Conservation (phyloP, 1,284 basidiomycete genomes). For the Inonotus hispidus region DNA sequence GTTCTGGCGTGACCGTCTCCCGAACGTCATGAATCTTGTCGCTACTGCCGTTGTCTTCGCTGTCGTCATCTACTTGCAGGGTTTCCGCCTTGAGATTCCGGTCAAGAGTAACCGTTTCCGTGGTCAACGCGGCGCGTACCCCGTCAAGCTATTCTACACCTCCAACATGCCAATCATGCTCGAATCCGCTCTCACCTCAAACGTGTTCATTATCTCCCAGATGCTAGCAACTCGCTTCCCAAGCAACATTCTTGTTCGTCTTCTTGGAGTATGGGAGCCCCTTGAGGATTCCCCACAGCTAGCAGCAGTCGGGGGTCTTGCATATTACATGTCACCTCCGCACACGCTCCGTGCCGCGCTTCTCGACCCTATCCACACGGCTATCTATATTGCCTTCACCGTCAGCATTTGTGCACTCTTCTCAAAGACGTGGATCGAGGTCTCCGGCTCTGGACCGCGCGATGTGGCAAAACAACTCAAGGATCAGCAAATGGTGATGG, state of each 20-base stretch:
- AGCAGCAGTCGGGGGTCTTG: constrained; percentile 86
- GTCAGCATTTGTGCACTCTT: constrained; percentile 93
- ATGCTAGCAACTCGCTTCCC: constrained; percentile 94
- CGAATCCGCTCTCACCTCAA: constrained; percentile 88
- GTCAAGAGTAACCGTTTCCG: constrained; percentile 97
- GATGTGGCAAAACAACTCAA: constrained; percentile 98
- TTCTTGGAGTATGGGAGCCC: constrained; percentile 97
- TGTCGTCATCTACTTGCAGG: constrained; percentile 96
- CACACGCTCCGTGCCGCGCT: constrained; percentile 85
- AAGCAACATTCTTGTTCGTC: constrained; percentile 81
- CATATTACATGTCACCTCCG: constrained; percentile 97
- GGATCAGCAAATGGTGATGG: constrained; percentile 99
- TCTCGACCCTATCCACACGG: constrained; percentile 90
- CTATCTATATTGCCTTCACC: constrained; percentile 90
- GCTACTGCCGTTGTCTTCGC: constrained; percentile 91
- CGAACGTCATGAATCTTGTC: constrained; percentile 97
- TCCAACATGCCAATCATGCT: constrained; percentile 99
- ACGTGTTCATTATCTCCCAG: constrained; percentile 95
- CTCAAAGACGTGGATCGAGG: constrained; percentile 99
- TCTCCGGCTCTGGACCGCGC: constrained; percentile 86
- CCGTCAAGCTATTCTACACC: constrained; percentile 98
- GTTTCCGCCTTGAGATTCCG: constrained; percentile 98
- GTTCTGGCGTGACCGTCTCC: constrained; percentile 95
- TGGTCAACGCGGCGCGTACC: constrained; percentile 92
- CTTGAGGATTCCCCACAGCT: constrained; percentile 92